These are phyloP conservation scores for Pseudogymnoascus sp. DNA, from an alignment of 2,329 filamentous ascomycete species.

Conservation along the genomic window DNA sequence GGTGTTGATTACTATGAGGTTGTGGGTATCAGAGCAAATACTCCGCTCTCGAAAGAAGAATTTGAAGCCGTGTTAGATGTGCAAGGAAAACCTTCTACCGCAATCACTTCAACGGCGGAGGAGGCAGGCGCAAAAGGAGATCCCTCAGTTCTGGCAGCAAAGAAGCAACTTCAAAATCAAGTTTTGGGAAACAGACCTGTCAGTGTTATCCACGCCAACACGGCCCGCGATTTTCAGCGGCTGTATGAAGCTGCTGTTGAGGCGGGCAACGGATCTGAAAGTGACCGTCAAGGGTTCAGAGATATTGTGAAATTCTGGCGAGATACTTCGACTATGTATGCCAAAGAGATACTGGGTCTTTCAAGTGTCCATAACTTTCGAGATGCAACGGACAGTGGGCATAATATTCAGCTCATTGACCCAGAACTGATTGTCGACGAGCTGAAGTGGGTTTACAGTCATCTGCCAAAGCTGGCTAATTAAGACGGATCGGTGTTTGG, in stretches of 20 bases:
- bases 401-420: slow-evolving; percentile 16
- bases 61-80: slow-evolving; percentile 2
- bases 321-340: slow-evolving; percentile 9
- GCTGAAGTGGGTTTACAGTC: slow-evolving; percentile 12
- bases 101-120: slow-evolving; percentile 11
- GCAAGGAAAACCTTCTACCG: not conserved
- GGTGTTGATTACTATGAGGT: slow-evolving; percentile 7
- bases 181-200: slow-evolving; percentile 12
- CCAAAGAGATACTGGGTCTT: slow-evolving; percentile 12
- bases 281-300: slow-evolving; percentile 10
- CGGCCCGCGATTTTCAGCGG: slow-evolving; percentile 12
- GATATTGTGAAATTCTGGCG: not conserved
- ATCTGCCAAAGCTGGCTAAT: not conserved
- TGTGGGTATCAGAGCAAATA: slow-evolving; percentile 5
- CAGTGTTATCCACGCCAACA: slow-evolving; percentile 14
- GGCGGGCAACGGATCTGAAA: slow-evolving; percentile 14
- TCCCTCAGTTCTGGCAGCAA: slow-evolving; percentile 11
- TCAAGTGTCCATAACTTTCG: slow-evolving; percentile 11
- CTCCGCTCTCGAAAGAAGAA: slow-evolving; percentile 10
- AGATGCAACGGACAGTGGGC: slow-evolving; percentile 11
- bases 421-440: slow-evolving; percentile 14
- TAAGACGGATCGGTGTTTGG: not conserved
- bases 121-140: not conserved
- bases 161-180: slow-evolving; percentile 15
- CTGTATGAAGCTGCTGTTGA: slow-evolving; percentile 14